Base-by-base conservation (phyloP, 108 stramenopile genomes). In the Fragilariopsis cylindrus region DNA sequence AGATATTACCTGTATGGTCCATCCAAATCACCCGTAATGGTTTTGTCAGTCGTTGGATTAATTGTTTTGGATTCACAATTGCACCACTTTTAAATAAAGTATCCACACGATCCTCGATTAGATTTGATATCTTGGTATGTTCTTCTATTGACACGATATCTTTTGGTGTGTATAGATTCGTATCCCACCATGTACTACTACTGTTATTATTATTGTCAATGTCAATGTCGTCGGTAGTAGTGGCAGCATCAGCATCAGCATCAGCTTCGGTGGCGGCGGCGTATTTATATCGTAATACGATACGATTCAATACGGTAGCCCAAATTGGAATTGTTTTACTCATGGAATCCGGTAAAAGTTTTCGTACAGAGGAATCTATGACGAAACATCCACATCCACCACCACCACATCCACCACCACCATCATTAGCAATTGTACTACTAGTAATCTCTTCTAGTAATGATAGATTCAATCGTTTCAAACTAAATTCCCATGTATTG, bases 241-340 rank as follows among this genome's bases (percentile, higher is more conserved):
- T 52, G 5, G 8, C 55, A 3, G 55, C 19, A 19, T 1, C 55
- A 19, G 16, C 19, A 5, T 0, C 5, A 4, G 16, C 54, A 5
- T n/a, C 47, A 30, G 30, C 30, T 2, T 0, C 21, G 1, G 30
- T 0, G 0, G 1, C 30, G 2, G 30, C 50, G 3, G 3, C 47
- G 5, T 16, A 80, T n/a, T 45, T 46, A 69, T 82, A 90, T 57
- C 55, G 58, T 48, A 60, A 49, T 13, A 75, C 84, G 30, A 89
- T 71, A 39, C 84, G 81, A 81, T 93, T 93, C 72, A 93, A 53
- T 8, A 83, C 87, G 60, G 73, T 73, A 8, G 85, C 82, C 92
- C 92, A 91, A 67, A 93, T 91, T 8, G 92, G 92, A 47, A 93
- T 85, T 4, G 92, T 91, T 56, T 84, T 68, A 1, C 87, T 82